Conservation (phyloP, 2,329 filamentous ascomycete species). For the Venturia effusa region DNA sequence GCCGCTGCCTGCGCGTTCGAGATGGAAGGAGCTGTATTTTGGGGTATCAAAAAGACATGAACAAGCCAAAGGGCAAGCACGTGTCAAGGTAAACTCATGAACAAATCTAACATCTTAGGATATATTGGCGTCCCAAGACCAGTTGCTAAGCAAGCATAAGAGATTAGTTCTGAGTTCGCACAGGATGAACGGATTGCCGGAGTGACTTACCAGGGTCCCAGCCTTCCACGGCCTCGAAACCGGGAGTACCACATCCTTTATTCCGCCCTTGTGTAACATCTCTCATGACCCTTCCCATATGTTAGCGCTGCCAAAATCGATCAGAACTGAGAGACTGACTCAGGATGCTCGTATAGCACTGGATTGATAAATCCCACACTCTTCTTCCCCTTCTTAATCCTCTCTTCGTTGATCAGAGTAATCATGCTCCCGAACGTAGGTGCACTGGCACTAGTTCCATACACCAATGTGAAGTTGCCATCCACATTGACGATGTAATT, state of each 20-base stretch:
- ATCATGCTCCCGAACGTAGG: conserved; percentile 46
- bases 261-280: conserved; percentile 6
- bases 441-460: conserved; percentile 10
- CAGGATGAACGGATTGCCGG: too few relatives aligned
- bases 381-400: conserved; percentile 34
- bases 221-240: conserved; percentile 2
- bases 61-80: neutral
- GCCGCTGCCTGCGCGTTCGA: conserved; percentile 3
- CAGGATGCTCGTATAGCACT: conserved; percentile 34
- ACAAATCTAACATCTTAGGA: conserved; percentile 10
- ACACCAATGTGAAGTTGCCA: conserved; percentile 7
- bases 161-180: neutral
- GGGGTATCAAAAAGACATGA: neutral
- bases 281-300: conserved; percentile 5
- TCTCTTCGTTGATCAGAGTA: conserved; percentile 46
- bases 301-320: neutral
- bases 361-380: conserved; percentile 45
- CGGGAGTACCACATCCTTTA: conserved; percentile 6
- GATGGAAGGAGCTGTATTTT: neutral
- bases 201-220: conserved; percentile 7
- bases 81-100: conserved; percentile 10
- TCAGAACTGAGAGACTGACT: conserved; percentile 3
- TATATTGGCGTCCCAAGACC: conserved; percentile 11
- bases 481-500: conserved; percentile 9
- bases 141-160: neutral